Evolutionary conservation across 2,329 filamentous ascomycete genomes (phyloP).

Genomic region (Colletotrichum filicis): DNA sequence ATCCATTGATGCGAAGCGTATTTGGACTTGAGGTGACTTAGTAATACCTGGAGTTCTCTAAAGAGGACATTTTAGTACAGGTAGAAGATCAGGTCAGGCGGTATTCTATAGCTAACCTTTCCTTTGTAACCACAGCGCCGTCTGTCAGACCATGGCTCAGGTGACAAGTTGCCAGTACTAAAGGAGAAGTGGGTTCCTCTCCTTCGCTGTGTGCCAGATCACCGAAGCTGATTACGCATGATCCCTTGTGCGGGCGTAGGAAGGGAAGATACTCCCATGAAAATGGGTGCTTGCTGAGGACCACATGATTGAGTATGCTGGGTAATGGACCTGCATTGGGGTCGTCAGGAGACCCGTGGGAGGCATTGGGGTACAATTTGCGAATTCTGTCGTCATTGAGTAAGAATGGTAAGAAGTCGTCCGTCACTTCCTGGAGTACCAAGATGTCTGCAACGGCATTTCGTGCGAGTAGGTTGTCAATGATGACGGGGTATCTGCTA

Average conservation of each 20-base stretch:
- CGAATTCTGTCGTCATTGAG: slow-evolving; percentile 58
- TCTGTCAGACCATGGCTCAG: slow-evolving; percentile 71
- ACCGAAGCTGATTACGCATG: slow-evolving; percentile 41
- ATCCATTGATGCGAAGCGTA: slow-evolving; percentile 62
- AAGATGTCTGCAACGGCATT: slow-evolving; percentile 58
- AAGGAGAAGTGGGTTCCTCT: slow-evolving; percentile 44
- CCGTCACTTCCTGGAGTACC: slow-evolving; percentile 72
- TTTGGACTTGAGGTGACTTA: slow-evolving; percentile 53
- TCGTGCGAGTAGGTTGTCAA: slow-evolving; percentile 55
- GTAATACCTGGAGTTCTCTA: slow-evolving; percentile 62
- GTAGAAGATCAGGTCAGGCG: not conserved
- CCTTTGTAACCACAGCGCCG: slow-evolving; percentile 66
- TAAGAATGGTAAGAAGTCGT: slow-evolving; percentile 69
- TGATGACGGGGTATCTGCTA: slow-evolving; percentile 53
- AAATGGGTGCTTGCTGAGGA: slow-evolving; percentile 67
- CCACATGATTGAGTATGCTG: slow-evolving; percentile 69
- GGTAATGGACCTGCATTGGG: slow-evolving; percentile 64
- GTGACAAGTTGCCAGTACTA: slow-evolving; percentile 68
- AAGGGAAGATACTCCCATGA: slow-evolving; percentile 66
- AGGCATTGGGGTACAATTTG: slow-evolving; percentile 63
- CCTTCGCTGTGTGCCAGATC: slow-evolving; percentile 41
- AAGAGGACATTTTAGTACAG: not conserved
- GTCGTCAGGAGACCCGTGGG: slow-evolving; percentile 66
- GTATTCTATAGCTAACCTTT: slow-evolving; percentile 35
- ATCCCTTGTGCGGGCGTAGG: slow-evolving; percentile 65